phyloP scores from a whole-genome alignment of 805 yeast species.

The Ogataea angusta region DNA sequence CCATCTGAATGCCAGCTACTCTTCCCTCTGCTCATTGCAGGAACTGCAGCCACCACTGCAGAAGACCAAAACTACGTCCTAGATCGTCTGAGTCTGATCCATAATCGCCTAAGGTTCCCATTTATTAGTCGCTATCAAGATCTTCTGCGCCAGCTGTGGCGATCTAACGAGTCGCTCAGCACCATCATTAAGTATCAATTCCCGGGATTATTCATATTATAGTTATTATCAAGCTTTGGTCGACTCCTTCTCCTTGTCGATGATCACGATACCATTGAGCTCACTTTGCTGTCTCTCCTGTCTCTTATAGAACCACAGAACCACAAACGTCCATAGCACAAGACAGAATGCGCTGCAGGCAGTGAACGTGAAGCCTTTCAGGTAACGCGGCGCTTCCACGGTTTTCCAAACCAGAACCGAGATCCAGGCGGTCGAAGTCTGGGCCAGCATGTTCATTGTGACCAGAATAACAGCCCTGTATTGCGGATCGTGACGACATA shows the following conservation, averaged over 20 bases:
- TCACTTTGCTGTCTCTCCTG: conserved; percentile 8
- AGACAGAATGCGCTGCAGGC: conserved; percentile 15
- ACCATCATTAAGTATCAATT: conserved; percentile 1
- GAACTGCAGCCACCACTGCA: neutral
- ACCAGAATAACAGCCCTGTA: conserved; percentile 37
- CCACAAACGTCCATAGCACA: conserved; percentile 15
- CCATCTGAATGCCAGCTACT: neutral
- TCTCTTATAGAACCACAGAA: conserved; percentile 13
- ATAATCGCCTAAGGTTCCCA: conserved; percentile 1
- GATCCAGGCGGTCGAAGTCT: conserved; percentile 40
- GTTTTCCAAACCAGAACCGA: conserved; percentile 43
- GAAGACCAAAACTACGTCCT: conserved; percentile 2
- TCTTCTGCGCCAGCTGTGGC: conserved; percentile 2
- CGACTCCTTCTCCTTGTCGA: conserved; percentile 1
- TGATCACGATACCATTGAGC: conserved; percentile 7
- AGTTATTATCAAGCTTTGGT: neutral
- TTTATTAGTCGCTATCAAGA: conserved; percentile 1
- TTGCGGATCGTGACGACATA: conserved; percentile 41
- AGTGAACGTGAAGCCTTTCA: conserved; percentile 30
- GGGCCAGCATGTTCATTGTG: conserved; percentile 40
- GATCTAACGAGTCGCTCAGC: neutral
- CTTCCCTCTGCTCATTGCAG: conserved; percentile 4
- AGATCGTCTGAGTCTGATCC: neutral
- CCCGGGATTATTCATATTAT: conserved; percentile 6
- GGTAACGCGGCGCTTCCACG: conserved; percentile 37